Conservation (phyloP, 371 early-diverging fungal genomes). For the Mortierella sp. region DNA sequence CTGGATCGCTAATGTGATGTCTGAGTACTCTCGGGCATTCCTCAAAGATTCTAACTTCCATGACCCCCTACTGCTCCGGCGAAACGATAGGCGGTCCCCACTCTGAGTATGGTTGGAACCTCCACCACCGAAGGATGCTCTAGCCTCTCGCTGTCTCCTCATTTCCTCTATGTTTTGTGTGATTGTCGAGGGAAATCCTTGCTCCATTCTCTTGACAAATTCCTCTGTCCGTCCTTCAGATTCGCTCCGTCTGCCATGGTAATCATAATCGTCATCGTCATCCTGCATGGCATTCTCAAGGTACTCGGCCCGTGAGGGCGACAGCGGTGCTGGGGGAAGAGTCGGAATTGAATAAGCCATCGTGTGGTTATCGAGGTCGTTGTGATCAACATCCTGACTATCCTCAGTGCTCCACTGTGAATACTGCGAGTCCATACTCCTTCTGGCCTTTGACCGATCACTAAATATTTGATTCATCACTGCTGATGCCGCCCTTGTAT, state of each 20-base stretch:
- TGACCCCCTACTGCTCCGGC: background rate
- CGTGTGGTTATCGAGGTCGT: slow-evolving; percentile 16
- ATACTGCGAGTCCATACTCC: slow-evolving; percentile 30
- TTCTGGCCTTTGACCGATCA: slow-evolving; percentile 27
- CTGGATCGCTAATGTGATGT: too few species aligned
- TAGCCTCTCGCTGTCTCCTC: slow-evolving; percentile 18
- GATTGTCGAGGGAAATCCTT: slow-evolving; percentile 25
- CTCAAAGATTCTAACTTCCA: too few species aligned
- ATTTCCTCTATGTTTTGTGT: slow-evolving; percentile 35
- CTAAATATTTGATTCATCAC: slow-evolving; percentile 51
- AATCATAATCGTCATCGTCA: slow-evolving; percentile 20
- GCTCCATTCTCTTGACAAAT: slow-evolving; percentile 19
- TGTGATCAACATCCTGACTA: slow-evolving; percentile 9
- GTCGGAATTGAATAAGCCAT: slow-evolving; percentile 27
- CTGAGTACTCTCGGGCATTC: too few species aligned
- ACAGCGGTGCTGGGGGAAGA: background rate
- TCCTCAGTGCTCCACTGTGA: slow-evolving; percentile 29
- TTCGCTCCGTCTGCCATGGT: background rate
- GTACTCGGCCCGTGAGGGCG: slow-evolving; percentile 8
- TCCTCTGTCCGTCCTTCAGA: slow-evolving; percentile 9
- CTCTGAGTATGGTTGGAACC: background rate
- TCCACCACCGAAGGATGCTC: background rate
- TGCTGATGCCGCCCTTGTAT: slow-evolving; percentile 31
- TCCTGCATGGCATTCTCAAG: slow-evolving; percentile 26
- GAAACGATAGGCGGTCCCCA: slow-evolving; percentile 7